These are phyloP conservation scores for Harringtonia lauricola DNA, from an alignment of 2,329 filamentous ascomycete species.

Conservation along the genomic window DNA sequence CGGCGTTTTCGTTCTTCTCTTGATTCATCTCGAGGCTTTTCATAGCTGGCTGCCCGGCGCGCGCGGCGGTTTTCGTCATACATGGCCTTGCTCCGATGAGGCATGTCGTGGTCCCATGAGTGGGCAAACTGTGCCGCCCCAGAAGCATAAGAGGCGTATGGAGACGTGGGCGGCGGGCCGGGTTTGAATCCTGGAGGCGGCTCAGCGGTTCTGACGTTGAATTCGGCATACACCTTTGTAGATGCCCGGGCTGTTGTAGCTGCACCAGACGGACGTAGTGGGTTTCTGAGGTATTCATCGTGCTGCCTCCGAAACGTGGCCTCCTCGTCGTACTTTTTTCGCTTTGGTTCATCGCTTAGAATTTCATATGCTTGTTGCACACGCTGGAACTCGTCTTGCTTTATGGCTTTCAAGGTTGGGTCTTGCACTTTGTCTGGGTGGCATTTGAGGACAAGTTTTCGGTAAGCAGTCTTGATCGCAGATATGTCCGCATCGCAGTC, in stretches of 20 bases:
- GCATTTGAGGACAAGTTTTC: constrained; percentile 77
- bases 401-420: constrained; percentile 61
- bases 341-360: constrained; percentile 64
- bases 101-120: constrained; percentile 38
- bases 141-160: constrained; percentile 18
- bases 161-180: constrained; percentile 18
- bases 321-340: constrained; percentile 68
- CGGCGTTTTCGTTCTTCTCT: constrained; percentile 18
- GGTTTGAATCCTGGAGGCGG: constrained; percentile 30
- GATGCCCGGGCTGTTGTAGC: constrained; percentile 25
- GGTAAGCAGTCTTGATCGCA: constrained; percentile 69
- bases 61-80: constrained; percentile 32
- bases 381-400: constrained; percentile 80
- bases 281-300: constrained; percentile 35
- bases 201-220: constrained; percentile 41
- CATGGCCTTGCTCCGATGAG: constrained; percentile 20
- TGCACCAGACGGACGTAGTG: constrained; percentile 27
- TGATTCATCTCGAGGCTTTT: constrained; percentile 14
- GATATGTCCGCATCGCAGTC: constrained; percentile 56
- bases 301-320: constrained; percentile 55
- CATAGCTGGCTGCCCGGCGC: constrained; percentile 36
- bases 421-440: constrained; percentile 89
- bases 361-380: constrained; percentile 91
- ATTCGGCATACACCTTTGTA: constrained; percentile 21
- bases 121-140: constrained; percentile 25